A percentile compares a stretch with the other conserved stretches of the same genome.
These are phyloP conservation scores for Hysterangium stoloniferum DNA, from an alignment of 768 basidiomycete genomes.

Conservation along the genomic window DNA sequence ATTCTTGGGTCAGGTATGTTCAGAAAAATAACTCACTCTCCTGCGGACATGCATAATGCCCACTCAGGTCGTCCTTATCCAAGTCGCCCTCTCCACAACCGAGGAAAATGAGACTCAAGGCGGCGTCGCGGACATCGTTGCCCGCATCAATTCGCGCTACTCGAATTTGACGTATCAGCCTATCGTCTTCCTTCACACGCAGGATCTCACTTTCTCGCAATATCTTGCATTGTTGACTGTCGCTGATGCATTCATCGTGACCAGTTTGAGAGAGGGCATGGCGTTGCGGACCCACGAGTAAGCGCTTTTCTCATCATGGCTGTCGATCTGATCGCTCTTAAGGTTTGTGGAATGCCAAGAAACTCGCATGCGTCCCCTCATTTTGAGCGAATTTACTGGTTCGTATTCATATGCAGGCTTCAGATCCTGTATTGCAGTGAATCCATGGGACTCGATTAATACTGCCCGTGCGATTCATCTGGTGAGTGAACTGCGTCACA, in stretches of 20 bases:
- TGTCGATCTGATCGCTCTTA: neutral
- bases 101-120: slow-evolving; percentile 68
- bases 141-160: slow-evolving; percentile 76
- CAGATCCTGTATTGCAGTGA: slow-evolving; percentile 77
- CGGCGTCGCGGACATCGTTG: slow-evolving; percentile 65
- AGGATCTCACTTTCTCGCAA: slow-evolving; percentile 78
- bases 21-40: neutral
- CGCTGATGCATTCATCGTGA: slow-evolving; percentile 80
- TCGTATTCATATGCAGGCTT: slow-evolving; percentile 84
- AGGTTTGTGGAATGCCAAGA: slow-evolving; percentile 78
- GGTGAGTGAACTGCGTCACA: slow-evolving; percentile 13
- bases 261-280: slow-evolving; percentile 84
- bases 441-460: slow-evolving; percentile 80
- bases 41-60: neutral
- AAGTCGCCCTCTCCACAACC: slow-evolving; percentile 80
- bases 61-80: slow-evolving; percentile 66
- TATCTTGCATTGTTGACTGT: slow-evolving; percentile 76
- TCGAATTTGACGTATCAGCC: slow-evolving; percentile 84
- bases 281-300: slow-evolving; percentile 44
- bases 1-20: slow-evolving; percentile 60
- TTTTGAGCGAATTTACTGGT: slow-evolving; percentile 85
- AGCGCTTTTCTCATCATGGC: neutral
- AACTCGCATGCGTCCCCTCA: slow-evolving; percentile 54
- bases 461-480: slow-evolving; percentile 74
- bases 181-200: slow-evolving; percentile 77